Evolutionary conservation across 192 early-diverging fungal species (phyloP), one percentile per base, ranked within the genome.

Genomic region (Coemansia sp.): DNA sequence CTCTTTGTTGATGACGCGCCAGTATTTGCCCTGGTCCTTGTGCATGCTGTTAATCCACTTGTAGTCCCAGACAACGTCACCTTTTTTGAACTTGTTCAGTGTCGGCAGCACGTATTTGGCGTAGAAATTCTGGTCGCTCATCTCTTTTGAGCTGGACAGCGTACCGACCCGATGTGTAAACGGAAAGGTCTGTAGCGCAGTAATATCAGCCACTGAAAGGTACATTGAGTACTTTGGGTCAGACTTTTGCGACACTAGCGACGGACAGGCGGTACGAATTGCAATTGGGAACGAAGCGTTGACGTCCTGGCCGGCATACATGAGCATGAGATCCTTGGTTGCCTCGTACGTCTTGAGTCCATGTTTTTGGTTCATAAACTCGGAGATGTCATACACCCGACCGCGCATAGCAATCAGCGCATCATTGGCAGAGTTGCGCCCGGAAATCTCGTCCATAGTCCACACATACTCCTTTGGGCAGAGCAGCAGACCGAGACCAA

Each of bases 391-490:
- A 74, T 92, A 93, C 40, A 94, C 83, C 39, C 87, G 83, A 17
- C 90, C 91, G 30, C 92, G 88, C 68, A 93, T 73, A 25, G 85
- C 62, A 0, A 85, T 65, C 49, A 76, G 86, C 0, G 85, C 83
- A 22, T 83, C 77, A 18, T 65, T 73, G 34, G 63, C 56, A 9
- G 66, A 65, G 23, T 71, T 47, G 67, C 87, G 86, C 55, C 56
- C 64, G 6, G 82, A 67, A 2, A 96, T 64, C 46, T 91, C 88
- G 17, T 78, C 72, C 66, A 67, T 82, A 43, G 71, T 90, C 67
- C 57, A 97, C 30, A 90, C 82, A 42, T 88, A 71, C 56, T 87
- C 83, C 53, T 80, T 76, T 3, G 89, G 89, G 65, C 89, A 92
- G 47, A 91, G 65, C 30, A 90, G 59, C 15, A 80, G 72, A 33